A percentile compares a stretch with the other conserved stretches of the same genome.
These are phyloP conservation scores for Coemansia sp. DNA, from an alignment of 192 early-diverging fungal genomes.

Conservation along the genomic window DNA sequence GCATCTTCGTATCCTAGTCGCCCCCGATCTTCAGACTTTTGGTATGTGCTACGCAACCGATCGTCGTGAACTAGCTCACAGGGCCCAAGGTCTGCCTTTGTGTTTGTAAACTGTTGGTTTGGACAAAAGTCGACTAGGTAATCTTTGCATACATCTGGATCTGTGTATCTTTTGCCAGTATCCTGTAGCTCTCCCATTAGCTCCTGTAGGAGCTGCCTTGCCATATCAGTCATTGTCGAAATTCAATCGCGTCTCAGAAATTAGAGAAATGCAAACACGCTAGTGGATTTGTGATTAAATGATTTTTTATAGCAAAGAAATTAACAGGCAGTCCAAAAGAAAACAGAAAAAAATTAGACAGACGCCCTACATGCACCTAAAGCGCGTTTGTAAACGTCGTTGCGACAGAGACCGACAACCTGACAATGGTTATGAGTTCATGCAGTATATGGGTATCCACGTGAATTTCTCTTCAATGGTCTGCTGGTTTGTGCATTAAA, in stretches of 20 bases:
- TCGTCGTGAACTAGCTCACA: conserved; percentile 85
- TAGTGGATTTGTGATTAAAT: not conserved
- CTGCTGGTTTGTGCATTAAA: not conserved
- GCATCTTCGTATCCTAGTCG: conserved; percentile 72
- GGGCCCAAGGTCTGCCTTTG: conserved; percentile 72
- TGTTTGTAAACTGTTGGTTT: conserved; percentile 80
- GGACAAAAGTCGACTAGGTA: conserved; percentile 83
- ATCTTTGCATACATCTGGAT: conserved; percentile 66
- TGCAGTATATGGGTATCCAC: not conserved
- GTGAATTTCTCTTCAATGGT: not conserved
- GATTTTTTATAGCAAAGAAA: not conserved
- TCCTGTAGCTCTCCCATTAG: conserved; percentile 50
- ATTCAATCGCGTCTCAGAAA: not conserved
- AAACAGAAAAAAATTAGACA: not conserved
- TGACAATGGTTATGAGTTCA: not conserved
- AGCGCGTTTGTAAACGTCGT: not conserved
- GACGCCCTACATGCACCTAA: not conserved
- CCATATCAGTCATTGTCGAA: conserved; percentile 46
- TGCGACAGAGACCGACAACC: not conserved
- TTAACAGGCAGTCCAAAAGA: not conserved
- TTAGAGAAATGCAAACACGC: not conserved
- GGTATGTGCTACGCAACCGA: conserved; percentile 62
- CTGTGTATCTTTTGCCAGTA: conserved; percentile 42
- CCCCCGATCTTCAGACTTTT: conserved; percentile 61
- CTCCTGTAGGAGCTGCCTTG: conserved; percentile 54